Evolutionary conservation across 1,284 basidiomycete genomes (phyloP), one percentile per base, ranked within the genome.

Genomic region (Microbotryum silenes-acaulis): DNA sequence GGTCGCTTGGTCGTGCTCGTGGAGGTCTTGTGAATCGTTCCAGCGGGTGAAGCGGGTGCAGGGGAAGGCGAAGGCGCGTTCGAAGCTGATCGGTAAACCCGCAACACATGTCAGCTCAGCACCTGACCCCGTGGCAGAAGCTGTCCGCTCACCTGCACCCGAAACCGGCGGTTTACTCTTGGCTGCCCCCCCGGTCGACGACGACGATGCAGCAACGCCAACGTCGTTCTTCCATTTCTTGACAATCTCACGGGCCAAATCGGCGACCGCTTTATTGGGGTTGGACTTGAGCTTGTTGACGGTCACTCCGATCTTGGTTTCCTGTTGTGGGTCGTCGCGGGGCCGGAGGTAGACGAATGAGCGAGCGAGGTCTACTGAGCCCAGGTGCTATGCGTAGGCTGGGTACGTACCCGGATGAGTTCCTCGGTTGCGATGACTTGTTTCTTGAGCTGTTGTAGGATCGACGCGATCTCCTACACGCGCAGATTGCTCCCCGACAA

Each of bases 201-300:
- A 31, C 31, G 31, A 31, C 27, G 54, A 25, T 31, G n/a, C 56
- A 3, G 59, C 46, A 44, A 60, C 54, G 8, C 65, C 67, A 14
- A 65, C 67, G 46, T 65, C 66, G 16, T 49, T 50, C 57, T 63
- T 64, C 68, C 71, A 68, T 74, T 87, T 86, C 77, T 86, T 89
- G 52, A 97, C 93, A 44, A 97, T 81, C 70, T 92, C 91, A 75
- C 97, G 97, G 16, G 94, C 90, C 4, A 91, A 78, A 61, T 89
- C 85, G 3, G 89, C 76, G 4, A 97, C 83, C 23, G 83, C 81
- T 71, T 87, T 86, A 21, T 84, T 80, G 0, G 82, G 76, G 74
- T 91, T 84, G 33, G 82, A 81, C 51, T 93, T 83, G 29, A 97
- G 80, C 78, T 96, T 97, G 55, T 91, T 92, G 3, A 97, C 89